These are phyloP conservation scores for Phytomonas sp. DNA, from an alignment of 208 protist genomes.

Conservation along the genomic window DNA sequence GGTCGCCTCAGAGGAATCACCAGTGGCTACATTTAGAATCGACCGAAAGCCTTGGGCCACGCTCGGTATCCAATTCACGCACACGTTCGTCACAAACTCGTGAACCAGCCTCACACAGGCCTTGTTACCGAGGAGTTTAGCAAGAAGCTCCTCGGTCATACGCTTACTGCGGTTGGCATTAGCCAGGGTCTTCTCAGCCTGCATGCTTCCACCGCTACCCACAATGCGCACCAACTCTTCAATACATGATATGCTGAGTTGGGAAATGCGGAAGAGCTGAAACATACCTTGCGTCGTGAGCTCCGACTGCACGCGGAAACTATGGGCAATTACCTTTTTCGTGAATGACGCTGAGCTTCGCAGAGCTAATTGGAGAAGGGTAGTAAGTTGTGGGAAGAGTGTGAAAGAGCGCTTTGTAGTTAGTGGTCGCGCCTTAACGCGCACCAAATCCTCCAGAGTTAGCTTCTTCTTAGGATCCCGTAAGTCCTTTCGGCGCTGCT, in stretches of 20 bases:
- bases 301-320: neutral
- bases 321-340: neutral
- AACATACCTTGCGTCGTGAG: neutral
- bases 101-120: conserved; percentile 54
- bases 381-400: conserved; percentile 45
- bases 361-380: conserved; percentile 24
- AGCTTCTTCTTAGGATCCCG: conserved; percentile 74
- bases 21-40: neutral
- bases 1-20: conserved; percentile 8
- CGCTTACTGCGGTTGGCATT: conserved; percentile 62
- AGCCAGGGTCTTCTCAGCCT: conserved; percentile 81
- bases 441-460: conserved; percentile 67
- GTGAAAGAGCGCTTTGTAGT: conserved; percentile 78
- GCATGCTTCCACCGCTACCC: conserved; percentile 71
- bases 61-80: conserved; percentile 34
- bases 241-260: conserved; percentile 52
- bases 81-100: conserved; percentile 36
- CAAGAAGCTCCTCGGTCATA: conserved; percentile 61
- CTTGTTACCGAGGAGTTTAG: conserved; percentile 81
- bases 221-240: conserved; percentile 85
- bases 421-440: conserved; percentile 73
- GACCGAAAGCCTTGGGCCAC: conserved; percentile 18
- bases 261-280: conserved; percentile 4
- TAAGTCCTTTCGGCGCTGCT: conserved; percentile 59
- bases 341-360: conserved; percentile 10